phyloP scores from a whole-genome alignment of 2,329 filamentous ascomycete species.

The Sporothrix sp. region DNA sequence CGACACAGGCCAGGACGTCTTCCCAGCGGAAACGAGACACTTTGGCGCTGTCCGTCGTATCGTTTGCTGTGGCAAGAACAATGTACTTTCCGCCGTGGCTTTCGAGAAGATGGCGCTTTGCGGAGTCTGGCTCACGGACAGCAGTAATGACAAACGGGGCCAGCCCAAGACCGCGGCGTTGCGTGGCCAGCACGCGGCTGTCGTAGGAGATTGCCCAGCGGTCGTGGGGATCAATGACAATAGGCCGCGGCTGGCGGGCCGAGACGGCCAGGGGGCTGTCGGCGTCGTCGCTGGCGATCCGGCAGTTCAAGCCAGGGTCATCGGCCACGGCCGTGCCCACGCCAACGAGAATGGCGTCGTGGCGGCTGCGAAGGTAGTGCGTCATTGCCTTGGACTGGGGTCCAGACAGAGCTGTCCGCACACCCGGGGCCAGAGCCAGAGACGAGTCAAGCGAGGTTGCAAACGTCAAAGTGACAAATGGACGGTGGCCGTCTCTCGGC shows the following conservation, averaged over 20 bases:
- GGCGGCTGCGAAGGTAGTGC: slow-evolving; percentile 72
- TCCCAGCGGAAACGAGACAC: slow-evolving; percentile 52
- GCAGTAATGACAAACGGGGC: slow-evolving; percentile 64
- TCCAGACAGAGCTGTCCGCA: slow-evolving; percentile 76
- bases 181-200: slow-evolving; percentile 58
- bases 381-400: slow-evolving; percentile 84
- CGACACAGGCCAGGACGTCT: slow-evolving; percentile 50
- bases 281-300: slow-evolving; percentile 45
- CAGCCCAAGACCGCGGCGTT: slow-evolving; percentile 53
- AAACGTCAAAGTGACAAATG: slow-evolving; percentile 73
- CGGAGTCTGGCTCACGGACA: slow-evolving; percentile 33
- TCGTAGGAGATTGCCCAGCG: slow-evolving; percentile 56
- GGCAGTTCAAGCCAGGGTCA: slow-evolving; percentile 76
- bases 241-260: slow-evolving; percentile 59
- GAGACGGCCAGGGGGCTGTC: slow-evolving; percentile 21
- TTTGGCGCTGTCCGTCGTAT: slow-evolving; percentile 18
- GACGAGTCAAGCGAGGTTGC: slow-evolving; percentile 81
- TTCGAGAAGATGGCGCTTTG: slow-evolving; percentile 34
- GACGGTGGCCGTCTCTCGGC: slow-evolving; percentile 18
- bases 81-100: slow-evolving; percentile 45
- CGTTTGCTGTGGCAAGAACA: slow-evolving; percentile 21
- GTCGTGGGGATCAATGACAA: slow-evolving; percentile 71
- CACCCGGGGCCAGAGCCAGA: slow-evolving; percentile 64
- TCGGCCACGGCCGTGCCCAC: slow-evolving; percentile 77
- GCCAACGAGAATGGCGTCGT: slow-evolving; percentile 78